Conservation (phyloP, 345 rosid genomes). For the Pugionium cornutum region DNA sequence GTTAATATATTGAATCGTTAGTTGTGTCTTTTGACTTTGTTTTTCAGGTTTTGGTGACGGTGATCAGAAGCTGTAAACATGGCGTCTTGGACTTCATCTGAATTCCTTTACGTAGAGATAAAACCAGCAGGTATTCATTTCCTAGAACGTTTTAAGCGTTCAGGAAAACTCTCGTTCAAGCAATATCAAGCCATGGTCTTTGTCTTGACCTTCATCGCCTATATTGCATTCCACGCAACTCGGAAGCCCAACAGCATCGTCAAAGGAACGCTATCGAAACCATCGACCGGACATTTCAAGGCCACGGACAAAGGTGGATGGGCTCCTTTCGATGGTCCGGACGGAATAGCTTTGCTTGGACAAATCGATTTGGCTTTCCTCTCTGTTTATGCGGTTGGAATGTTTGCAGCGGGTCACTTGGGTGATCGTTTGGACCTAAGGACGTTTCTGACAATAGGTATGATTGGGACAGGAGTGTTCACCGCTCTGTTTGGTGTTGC, state of each 20-base stretch:
- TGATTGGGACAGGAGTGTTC: constrained; percentile 83
- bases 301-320: constrained; percentile 57
- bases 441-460: constrained; percentile 72
- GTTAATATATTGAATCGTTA: background rate
- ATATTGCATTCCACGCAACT: constrained; percentile 73
- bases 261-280: constrained; percentile 77
- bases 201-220: constrained; percentile 74
- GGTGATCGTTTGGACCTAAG: constrained; percentile 84
- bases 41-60: constrained; percentile 7
- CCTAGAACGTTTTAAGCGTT: constrained; percentile 50
- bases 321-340: constrained; percentile 74
- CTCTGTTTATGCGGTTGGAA: constrained; percentile 68
- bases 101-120: constrained; percentile 34
- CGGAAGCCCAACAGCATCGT: constrained; percentile 89
- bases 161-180: constrained; percentile 57
- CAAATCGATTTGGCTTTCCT: constrained; percentile 84
- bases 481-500: constrained; percentile 79
- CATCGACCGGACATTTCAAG: constrained; percentile 37
- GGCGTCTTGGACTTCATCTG: constrained; percentile 42
- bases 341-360: constrained; percentile 79
- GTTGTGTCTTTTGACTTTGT: constrained; percentile 11
- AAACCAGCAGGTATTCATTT: constrained; percentile 70
- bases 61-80: constrained; percentile 25
- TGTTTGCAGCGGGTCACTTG: constrained; percentile 82
- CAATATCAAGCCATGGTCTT: constrained; percentile 71